These are phyloP conservation scores for Cenchrus purpureus DNA, from an alignment of 176 grass and related monocot genomes.

Conservation along the genomic window DNA sequence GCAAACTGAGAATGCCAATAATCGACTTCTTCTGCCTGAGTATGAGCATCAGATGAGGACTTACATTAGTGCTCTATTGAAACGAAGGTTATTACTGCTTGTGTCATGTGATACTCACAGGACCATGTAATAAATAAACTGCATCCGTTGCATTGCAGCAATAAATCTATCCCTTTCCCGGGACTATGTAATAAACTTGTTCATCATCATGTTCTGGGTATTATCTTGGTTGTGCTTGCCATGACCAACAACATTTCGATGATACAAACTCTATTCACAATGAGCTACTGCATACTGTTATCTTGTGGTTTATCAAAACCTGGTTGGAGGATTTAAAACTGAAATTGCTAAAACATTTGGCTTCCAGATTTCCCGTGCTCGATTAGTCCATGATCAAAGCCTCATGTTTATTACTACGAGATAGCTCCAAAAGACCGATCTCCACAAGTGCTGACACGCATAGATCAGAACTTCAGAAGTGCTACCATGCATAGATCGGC, in stretches of 20 bases:
- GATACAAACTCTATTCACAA: background rate
- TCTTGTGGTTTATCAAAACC: background rate
- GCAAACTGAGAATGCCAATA: conserved; percentile 35
- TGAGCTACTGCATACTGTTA: background rate
- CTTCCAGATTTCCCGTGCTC: too few relatives aligned
- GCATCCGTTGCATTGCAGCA: conserved; percentile 6
- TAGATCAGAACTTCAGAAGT: too few relatives aligned
- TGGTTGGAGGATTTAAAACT: background rate
- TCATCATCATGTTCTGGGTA: background rate
- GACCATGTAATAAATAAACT: conserved; percentile 20
- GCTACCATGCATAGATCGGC: too few relatives aligned
- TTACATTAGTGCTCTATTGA: conserved; percentile 1
- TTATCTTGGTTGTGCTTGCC: background rate
- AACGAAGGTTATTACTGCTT: conserved; percentile 17
- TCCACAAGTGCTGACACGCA: too few relatives aligned
- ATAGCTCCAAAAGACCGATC: too few relatives aligned
- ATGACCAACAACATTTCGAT: background rate
- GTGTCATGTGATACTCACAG: conserved; percentile 17
- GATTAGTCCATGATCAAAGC: too few relatives aligned
- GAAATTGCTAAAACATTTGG: too few relatives aligned
- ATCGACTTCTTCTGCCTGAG: background rate
- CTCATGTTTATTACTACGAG: too few relatives aligned
- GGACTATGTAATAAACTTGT: background rate
- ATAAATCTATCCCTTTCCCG: conserved; percentile 7
- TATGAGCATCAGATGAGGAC: conserved; percentile 17